Evolutionary conservation across 176 grass and related monocot genomes (phyloP).

Genomic region (Bothriochloa decipiens): DNA sequence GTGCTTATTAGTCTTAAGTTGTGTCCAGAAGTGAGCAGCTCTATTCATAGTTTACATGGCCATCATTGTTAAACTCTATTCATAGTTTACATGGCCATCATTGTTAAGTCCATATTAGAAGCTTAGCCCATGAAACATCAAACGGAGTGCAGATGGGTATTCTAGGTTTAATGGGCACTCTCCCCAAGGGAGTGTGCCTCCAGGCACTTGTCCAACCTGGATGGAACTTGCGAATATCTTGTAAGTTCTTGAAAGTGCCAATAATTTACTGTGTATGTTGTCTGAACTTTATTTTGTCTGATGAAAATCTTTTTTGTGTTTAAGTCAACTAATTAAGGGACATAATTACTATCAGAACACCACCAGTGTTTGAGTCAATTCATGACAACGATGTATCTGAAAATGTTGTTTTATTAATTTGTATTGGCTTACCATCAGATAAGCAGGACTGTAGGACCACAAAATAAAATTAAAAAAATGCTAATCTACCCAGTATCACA

Average conservation of each 20-base stretch:
- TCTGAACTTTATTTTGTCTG: background rate
- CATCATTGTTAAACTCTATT: background rate
- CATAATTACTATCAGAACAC: background rate
- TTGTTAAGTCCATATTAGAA: slow-evolving; percentile 12
- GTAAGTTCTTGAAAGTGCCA: background rate
- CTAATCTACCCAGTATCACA: background rate
- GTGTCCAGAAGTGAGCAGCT: background rate
- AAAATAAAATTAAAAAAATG: background rate
- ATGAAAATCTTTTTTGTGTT: background rate
- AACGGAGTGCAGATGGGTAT: background rate
- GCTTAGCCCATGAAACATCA: background rate
- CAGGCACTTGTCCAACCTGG: background rate
- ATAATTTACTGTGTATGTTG: background rate
- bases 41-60: background rate
- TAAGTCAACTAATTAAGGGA: background rate
- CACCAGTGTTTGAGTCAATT: background rate
- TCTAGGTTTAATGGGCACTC: slow-evolving; percentile 8
- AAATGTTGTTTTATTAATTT: background rate
- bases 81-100: background rate
- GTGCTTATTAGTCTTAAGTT: background rate
- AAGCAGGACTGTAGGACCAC: background rate
- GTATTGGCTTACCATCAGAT: background rate
- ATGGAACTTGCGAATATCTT: background rate
- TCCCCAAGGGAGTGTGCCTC: background rate
- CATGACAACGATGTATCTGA: background rate